These are phyloP conservation scores for Haematococcus sp. DNA, from an alignment of 139 green algal genomes.

Conservation along the genomic window DNA sequence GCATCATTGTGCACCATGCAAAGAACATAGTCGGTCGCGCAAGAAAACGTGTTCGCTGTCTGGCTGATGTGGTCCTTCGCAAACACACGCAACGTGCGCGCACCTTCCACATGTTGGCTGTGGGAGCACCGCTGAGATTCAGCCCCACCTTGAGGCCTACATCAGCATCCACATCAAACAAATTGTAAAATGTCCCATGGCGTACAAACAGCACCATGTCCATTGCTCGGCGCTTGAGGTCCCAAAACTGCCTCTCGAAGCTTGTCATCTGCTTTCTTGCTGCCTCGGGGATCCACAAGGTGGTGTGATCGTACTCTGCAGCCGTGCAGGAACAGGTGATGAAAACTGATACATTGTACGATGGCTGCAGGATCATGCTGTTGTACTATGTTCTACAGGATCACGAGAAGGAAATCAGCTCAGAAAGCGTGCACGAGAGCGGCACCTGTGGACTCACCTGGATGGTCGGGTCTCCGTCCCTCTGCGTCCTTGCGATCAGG, in stretches of 20 bases:
- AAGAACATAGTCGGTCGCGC: slow-evolving; percentile 31
- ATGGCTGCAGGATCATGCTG: too few species aligned
- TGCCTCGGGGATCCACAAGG: slow-evolving; percentile 45
- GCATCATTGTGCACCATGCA: slow-evolving; percentile 50
- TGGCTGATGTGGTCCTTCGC: not conserved
- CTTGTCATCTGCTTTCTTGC: slow-evolving; percentile 30
- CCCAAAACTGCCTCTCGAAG: slow-evolving; percentile 28
- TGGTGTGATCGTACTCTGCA: slow-evolving; percentile 50
- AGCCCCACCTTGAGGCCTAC: slow-evolving; percentile 55
- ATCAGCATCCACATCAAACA: slow-evolving; percentile 70
- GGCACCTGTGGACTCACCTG: too few species aligned
- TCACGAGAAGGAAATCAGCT: too few species aligned
- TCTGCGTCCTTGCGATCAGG: too few species aligned
- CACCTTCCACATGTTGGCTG: slow-evolving; percentile 73
- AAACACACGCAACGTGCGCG: too few species aligned
- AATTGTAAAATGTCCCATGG: slow-evolving; percentile 59
- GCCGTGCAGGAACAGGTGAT: too few species aligned
- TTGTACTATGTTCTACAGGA: too few species aligned
- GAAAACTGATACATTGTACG: too few species aligned
- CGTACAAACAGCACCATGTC: slow-evolving; percentile 69
- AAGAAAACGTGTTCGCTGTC: not conserved
- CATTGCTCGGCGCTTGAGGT: slow-evolving; percentile 52
- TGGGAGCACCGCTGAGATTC: slow-evolving; percentile 37
- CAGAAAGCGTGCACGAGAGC: too few species aligned
- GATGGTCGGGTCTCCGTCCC: too few species aligned